These are phyloP conservation scores for Chrysoporthe puriensis DNA, from an alignment of 2,329 filamentous ascomycete species.

Conservation along the genomic window DNA sequence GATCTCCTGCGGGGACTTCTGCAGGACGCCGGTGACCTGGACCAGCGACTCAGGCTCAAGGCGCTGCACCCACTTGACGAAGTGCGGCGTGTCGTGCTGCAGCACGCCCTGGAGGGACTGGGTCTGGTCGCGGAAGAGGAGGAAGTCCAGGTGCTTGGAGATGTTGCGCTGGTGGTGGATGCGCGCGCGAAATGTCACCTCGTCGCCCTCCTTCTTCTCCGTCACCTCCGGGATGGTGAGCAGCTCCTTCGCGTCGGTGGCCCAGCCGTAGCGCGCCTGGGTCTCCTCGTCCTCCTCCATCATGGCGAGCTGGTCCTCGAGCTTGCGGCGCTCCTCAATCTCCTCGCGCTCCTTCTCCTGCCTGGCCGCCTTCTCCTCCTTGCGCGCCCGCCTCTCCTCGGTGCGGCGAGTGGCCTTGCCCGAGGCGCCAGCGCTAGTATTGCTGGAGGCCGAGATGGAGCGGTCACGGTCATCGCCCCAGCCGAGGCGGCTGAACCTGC, in stretches of 20 bases:
- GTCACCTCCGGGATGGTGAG: slow-evolving; percentile 52
- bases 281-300: slow-evolving; percentile 37
- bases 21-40: slow-evolving; percentile 73
- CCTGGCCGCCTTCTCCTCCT: slow-evolving; percentile 34
- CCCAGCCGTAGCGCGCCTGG: slow-evolving; percentile 37
- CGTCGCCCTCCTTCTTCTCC: slow-evolving; percentile 56
- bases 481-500: slow-evolving; percentile 13
- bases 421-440: slow-evolving; percentile 15
- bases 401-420: slow-evolving; percentile 24
- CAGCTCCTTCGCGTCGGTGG: slow-evolving; percentile 35
- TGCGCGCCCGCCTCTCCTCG: slow-evolving; percentile 40
- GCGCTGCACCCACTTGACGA: slow-evolving; percentile 87
- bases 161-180: slow-evolving; percentile 81
- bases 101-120: slow-evolving; percentile 85
- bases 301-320: slow-evolving; percentile 40
- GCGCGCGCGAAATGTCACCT: slow-evolving; percentile 70
- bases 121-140: slow-evolving; percentile 84
- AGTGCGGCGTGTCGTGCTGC: slow-evolving; percentile 52
- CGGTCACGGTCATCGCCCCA: slow-evolving; percentile 8
- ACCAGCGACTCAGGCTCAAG: slow-evolving; percentile 79
- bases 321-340: slow-evolving; percentile 38
- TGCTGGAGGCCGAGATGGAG: slow-evolving; percentile 14
- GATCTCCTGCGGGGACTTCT: slow-evolving; percentile 73
- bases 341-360: slow-evolving; percentile 33
- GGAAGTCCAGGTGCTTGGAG: slow-evolving; percentile 81